Evolutionary conservation across 1,139 yeast species (phyloP), one percentile per base, ranked within the genome.

Genomic region (Lodderomyces theae): DNA sequence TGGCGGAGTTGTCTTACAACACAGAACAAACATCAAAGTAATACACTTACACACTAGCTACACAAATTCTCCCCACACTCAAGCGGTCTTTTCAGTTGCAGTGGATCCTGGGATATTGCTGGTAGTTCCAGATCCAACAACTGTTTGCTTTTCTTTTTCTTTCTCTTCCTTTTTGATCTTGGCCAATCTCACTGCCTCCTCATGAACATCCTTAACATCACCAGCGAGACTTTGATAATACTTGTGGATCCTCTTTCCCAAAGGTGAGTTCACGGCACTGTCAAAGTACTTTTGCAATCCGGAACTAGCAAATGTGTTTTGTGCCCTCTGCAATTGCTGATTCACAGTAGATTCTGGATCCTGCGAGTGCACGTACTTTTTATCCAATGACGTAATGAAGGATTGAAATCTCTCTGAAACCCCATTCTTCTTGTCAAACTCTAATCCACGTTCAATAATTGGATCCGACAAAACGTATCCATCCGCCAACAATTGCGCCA

Each of bases 401-500:
- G 18, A 15, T 15, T 35, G 42, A 12, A 26, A 37, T 17, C 19
- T 70, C 34, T 64, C 52, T 19, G 85, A 71, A 52, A 74, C 64
- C 0, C 94, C 94, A 55, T 80, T 77, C 53, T 80, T 69, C 49
- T 79, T 69, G 58, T 85, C 95, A 48, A 81, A 70, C 16, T 72
- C 77, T 41, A 82, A 67, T 15, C 85, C 80, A 55, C 74, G 74
- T 42, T 77, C 74, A 41, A 85, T 69, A 36, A 84, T 68, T 44
- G 72, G 65, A 58, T 86, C 94, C 38, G 84, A 74, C 33, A 86
- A 60, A 19, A 72, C 74, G 58, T 85, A 86, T 4, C 95, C 95
- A 23, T 79, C 78, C 22, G 89, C 74, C 48, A 86, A 69, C 52
- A 83, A 75, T 61, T 86, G 92, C 1, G 94, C 92, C 65, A 84